Base-by-base conservation (phyloP, 345 rosid species). In the Adansonia digitata region DNA sequence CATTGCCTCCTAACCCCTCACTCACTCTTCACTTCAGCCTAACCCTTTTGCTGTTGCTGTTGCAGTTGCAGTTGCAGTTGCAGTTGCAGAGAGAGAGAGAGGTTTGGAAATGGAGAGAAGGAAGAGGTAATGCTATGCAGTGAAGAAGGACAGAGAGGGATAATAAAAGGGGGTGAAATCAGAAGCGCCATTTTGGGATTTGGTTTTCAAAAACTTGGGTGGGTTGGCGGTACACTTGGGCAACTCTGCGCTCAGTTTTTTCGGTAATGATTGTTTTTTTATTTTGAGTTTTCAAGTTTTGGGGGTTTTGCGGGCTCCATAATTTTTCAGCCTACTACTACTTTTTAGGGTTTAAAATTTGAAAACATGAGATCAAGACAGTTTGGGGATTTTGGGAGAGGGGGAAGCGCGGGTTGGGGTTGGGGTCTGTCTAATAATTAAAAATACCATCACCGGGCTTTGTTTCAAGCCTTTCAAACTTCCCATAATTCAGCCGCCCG, bases 161-260 rank as follows among this genome's bases (percentile, higher is more conserved):
- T 5, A 22, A 71, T 45, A 27, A 56, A 26, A 65, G 20, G 39
- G 45, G 27, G 76, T 63, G 68, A 62, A 62, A 62, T 62, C 7
- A 35, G 52, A 74, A 79, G 83, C 86, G 88, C 85, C 85, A 84
- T 81, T 46, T 79, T 74, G 56, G 57, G 11, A 56, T 76, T 77
- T 81, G 57, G 29, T 76, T 77, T 81, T 64, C 18, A 72, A 74
- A 81, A 77, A 10, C 7, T 35, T 46, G 34, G 20, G 63, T n/a
- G 43, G 15, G 60, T 75, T 63, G 76, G 86, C 81, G 83, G 62
- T 20, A 53, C 8, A 20, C 53, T 59, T 59, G 7, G 42, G 57
- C 13, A 42, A 18, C 26, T 2, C 12, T 20, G 45, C 34, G 40
- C 62, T 68, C 2, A 6, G 46, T 26, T 49, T 49, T 70, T 61